These are phyloP conservation scores for Lentinula sp. DNA, from an alignment of 768 basidiomycete genomes.

Conservation along the genomic window DNA sequence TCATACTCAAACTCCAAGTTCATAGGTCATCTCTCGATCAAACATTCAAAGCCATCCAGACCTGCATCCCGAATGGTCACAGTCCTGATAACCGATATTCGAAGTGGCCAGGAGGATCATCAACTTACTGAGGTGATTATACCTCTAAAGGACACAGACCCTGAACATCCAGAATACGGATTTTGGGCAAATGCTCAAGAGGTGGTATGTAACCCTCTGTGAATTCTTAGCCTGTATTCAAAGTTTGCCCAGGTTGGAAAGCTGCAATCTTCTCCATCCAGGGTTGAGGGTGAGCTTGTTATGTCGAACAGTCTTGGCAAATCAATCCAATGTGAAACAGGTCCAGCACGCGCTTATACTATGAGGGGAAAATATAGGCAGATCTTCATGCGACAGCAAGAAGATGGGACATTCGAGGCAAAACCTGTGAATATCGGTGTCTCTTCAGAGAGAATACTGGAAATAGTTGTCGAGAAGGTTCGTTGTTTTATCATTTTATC, in stretches of 20 bases:
- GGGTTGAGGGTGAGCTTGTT: slow-evolving; percentile 57
- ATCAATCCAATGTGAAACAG: slow-evolving; percentile 39
- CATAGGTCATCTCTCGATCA: background rate
- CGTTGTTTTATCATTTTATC: slow-evolving; percentile 12
- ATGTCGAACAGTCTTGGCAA: slow-evolving; percentile 1
- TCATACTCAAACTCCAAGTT: background rate
- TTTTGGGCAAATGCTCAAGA: slow-evolving; percentile 71
- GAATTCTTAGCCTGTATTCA: background rate
- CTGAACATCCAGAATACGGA: slow-evolving; percentile 37
- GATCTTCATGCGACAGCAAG: slow-evolving; percentile 56
- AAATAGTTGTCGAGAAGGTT: slow-evolving; percentile 56
- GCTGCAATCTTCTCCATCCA: slow-evolving; percentile 55
- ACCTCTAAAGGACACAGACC: slow-evolving; percentile 40
- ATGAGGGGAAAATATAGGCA: slow-evolving; percentile 66
- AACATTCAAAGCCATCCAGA: slow-evolving; percentile 3
- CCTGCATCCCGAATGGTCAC: slow-evolving; percentile 41
- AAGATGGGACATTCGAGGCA: slow-evolving; percentile 43
- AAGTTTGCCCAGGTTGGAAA: slow-evolving; percentile 31
- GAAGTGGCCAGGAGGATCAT: slow-evolving; percentile 46
- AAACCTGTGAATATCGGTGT: slow-evolving; percentile 54
- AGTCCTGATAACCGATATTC: slow-evolving; percentile 57
- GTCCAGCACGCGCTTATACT: slow-evolving; percentile 63
- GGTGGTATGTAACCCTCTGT: slow-evolving; percentile 29
- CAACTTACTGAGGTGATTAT: slow-evolving; percentile 64
- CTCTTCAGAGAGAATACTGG: slow-evolving; percentile 45